Evolutionary conservation across 2,329 filamentous ascomycete genomes (phyloP), one percentile per base, ranked within the genome.

Genomic region (Cladophialophora bantiana): DNA sequence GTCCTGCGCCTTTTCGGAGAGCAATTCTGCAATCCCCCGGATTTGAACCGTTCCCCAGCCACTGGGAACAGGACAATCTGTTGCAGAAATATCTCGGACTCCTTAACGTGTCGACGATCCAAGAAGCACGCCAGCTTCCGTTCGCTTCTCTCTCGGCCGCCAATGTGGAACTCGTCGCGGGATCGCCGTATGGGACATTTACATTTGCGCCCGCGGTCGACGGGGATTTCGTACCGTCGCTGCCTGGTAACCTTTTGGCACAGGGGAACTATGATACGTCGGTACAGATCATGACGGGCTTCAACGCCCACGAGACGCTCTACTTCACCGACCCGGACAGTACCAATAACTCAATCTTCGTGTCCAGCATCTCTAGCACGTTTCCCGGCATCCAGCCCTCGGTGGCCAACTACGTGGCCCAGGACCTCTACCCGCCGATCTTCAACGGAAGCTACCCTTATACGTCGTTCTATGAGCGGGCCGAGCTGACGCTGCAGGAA

Each of bases 131-230:
- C 7, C 66, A 75, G 3, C 73, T 83, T n/a, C 71, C 80, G 3
- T 80, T 77, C 0, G 69, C 74, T 1, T 73, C 74, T 6, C 70
- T 85, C 26, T 78, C 81, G n/a, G 69, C 71, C 12, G 83, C 81
- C 20, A 84, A 84, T 66, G 70, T 76, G 9, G 73, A 78, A 31
- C 81, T 82, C 53, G 68, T 82, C 18, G 75, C 73, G 1, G 68
- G 67, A 2, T 73, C 74, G 10, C 70, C 75, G 1, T 78, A 78
- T 57, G 83, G 83, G 12, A 69, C 70, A 1, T 85, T 81, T 71
- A 78, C 77, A 63, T 82, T 77, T 53, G 76, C 81, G 0, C 84
- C 83, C 1, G 76, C 76, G 4, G 78, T 82, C 3, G 85, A 86
- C 48, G 83, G 83, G 0, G 75, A 74, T n/a, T 84, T 85, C 69